Evolutionary conservation across 2,329 filamentous ascomycete genomes (phyloP).

Genomic region (Penicillium rolfsii): DNA sequence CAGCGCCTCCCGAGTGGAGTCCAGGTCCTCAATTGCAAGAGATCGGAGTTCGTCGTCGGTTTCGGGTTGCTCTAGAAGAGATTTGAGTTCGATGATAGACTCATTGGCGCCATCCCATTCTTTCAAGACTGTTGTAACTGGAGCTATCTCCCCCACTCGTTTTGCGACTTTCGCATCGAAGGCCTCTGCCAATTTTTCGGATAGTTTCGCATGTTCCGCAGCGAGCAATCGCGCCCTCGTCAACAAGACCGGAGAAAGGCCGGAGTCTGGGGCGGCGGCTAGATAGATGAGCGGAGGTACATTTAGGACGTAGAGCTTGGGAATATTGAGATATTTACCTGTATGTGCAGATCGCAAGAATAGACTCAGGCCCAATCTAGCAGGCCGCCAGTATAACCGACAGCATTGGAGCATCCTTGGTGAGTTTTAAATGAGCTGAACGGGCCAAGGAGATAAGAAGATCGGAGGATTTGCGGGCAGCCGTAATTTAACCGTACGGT

Average conservation of each 20-base stretch:
- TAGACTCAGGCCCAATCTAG: slow-evolving; percentile 37
- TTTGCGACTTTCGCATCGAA: slow-evolving; percentile 63
- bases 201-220: slow-evolving; percentile 59
- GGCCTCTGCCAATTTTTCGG: slow-evolving; percentile 54
- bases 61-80: slow-evolving; percentile 70
- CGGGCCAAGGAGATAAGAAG: neutral
- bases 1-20: slow-evolving; percentile 65
- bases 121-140: slow-evolving; percentile 56
- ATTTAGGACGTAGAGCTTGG: neutral
- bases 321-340: slow-evolving; percentile 29
- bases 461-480: neutral
- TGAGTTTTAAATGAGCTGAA: neutral
- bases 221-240: slow-evolving; percentile 59
- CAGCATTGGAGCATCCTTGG: slow-evolving; percentile 46
- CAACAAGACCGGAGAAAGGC: slow-evolving; percentile 59
- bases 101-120: slow-evolving; percentile 63
- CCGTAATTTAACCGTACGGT: slow-evolving; percentile 27
- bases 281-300: slow-evolving; percentile 21
- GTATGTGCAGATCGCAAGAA: slow-evolving; percentile 34
- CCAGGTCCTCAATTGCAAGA: slow-evolving; percentile 70
- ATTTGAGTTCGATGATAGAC: slow-evolving; percentile 69
- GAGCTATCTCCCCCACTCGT: slow-evolving; percentile 59
- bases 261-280: slow-evolving; percentile 27
- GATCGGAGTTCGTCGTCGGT: slow-evolving; percentile 63
- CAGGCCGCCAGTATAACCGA: slow-evolving; percentile 49